These are phyloP conservation scores for Primulina tabacum DNA, from an alignment of 257 asterid species.

Conservation along the genomic window DNA sequence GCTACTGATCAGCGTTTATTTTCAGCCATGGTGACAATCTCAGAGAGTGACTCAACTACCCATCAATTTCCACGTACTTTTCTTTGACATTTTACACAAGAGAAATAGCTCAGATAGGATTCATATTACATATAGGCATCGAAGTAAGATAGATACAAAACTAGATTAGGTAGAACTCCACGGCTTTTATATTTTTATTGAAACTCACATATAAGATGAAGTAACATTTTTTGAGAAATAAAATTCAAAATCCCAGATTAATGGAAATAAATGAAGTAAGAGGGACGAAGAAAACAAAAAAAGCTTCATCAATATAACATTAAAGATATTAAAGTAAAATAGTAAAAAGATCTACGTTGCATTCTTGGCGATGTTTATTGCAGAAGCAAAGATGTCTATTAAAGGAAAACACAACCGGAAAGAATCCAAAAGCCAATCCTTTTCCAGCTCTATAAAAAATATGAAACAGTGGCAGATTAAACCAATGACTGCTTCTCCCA, in stretches of 20 bases:
- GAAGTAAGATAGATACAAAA: too few relatives aligned
- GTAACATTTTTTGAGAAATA: too few relatives aligned
- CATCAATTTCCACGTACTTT: neutral
- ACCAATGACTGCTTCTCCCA: slow-evolving; percentile 23
- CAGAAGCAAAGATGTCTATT: neutral
- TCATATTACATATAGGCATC: too few relatives aligned
- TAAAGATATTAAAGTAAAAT: too few relatives aligned
- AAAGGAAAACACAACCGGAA: neutral
- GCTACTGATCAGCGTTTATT: neutral
- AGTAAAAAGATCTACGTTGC: neutral
- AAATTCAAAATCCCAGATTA: too few relatives aligned
- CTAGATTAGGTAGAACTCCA: too few relatives aligned
- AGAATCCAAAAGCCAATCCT: slow-evolving; percentile 13
- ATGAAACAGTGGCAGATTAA: slow-evolving; percentile 29
- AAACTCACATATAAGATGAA: too few relatives aligned
- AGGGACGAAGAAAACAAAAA: too few relatives aligned
- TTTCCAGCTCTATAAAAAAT: slow-evolving; percentile 19
- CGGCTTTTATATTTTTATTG: too few relatives aligned
- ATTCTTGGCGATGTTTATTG: too few relatives aligned
- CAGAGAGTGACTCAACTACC: neutral
- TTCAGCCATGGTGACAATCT: neutral
- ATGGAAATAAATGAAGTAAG: too few relatives aligned
- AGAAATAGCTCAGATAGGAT: too few relatives aligned
- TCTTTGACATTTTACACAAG: neutral
- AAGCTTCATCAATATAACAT: neutral